Percentiles rank a stretch among this genome's conserved stretches.
Conservation (phyloP, 2,329 filamentous ascomycete genomes). For the Clonostachys sp. region DNA sequence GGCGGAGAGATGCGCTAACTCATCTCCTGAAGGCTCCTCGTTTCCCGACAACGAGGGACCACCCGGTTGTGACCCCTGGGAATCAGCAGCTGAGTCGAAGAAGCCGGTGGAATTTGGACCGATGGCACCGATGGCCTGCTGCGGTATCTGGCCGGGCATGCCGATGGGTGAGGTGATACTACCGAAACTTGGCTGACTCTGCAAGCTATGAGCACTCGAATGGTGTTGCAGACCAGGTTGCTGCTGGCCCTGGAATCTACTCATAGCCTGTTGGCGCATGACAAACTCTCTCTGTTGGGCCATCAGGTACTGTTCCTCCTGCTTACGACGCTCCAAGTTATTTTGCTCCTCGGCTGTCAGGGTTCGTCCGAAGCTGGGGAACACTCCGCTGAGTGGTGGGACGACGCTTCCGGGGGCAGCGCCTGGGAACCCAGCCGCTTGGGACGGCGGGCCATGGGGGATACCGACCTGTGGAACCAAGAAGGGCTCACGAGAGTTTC, state of each 20-base stretch:
- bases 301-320: conserved; percentile 97
- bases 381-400: conserved; percentile 87
- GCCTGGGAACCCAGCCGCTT: conserved; percentile 42
- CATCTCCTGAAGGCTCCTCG: conserved; percentile 60
- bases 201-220: conserved; percentile 89
- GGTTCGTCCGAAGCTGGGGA: conserved; percentile 94
- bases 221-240: conserved; percentile 71
- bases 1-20: conserved; percentile 60
- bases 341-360: conserved; percentile 97
- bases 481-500: conserved; percentile 96
- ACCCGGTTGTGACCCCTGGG: conserved; percentile 15
- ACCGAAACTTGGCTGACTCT: conserved; percentile 94
- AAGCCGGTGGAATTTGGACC: conserved; percentile 44
- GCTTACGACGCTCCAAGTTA: conserved; percentile 90
- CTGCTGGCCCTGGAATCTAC: conserved; percentile 55
- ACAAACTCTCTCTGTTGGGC: conserved; percentile 93
- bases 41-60: conserved; percentile 19
- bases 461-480: conserved; percentile 96
- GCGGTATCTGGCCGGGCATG: conserved; percentile 32
- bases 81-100: conserved; percentile 56
- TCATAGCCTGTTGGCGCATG: conserved; percentile 76
- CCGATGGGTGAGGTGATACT: conserved; percentile 86
- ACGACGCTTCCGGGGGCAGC: conserved; percentile 59
- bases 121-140: conserved; percentile 52
- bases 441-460: conserved; percentile 71